A percentile compares a stretch with the other conserved stretches of the same genome.
Conservation (phyloP, 2,329 filamentous ascomycete genomes). For the Colletotrichum viniferum region DNA sequence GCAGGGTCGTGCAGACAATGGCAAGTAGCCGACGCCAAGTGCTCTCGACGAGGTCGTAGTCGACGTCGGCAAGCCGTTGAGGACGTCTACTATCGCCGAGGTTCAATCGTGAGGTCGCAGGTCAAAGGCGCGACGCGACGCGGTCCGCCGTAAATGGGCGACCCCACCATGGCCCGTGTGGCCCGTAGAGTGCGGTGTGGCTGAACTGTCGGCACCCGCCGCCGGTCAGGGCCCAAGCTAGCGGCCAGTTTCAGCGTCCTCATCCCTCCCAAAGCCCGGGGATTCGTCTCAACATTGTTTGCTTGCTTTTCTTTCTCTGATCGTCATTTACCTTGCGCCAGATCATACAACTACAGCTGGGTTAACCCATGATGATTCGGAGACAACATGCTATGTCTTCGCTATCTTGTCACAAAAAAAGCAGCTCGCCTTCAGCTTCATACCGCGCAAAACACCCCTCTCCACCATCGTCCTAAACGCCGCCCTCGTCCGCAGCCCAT, state of each 20-base stretch:
- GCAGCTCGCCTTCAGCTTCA: background rate
- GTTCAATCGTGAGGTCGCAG: slow-evolving; percentile 8
- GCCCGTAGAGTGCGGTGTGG: background rate
- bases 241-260: background rate
- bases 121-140: slow-evolving; percentile 16
- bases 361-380: background rate
- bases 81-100: slow-evolving; percentile 1
- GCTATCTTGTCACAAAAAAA: background rate
- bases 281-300: background rate
- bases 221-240: background rate
- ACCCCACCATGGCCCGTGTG: background rate
- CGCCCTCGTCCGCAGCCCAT: background rate
- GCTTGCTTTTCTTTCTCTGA: background rate
- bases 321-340: background rate
- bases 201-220: background rate
- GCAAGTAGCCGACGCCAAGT: background rate
- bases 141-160: slow-evolving; percentile 4
- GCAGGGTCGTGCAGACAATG: background rate
- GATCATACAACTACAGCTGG: background rate
- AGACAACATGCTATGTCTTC: background rate
- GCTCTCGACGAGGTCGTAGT: background rate
- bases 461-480: background rate
- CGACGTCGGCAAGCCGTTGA: background rate
- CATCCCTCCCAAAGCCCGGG: background rate
- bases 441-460: background rate